These are phyloP conservation scores for Hericium rajendrae DNA, from an alignment of 768 basidiomycete genomes.

Conservation along the genomic window DNA sequence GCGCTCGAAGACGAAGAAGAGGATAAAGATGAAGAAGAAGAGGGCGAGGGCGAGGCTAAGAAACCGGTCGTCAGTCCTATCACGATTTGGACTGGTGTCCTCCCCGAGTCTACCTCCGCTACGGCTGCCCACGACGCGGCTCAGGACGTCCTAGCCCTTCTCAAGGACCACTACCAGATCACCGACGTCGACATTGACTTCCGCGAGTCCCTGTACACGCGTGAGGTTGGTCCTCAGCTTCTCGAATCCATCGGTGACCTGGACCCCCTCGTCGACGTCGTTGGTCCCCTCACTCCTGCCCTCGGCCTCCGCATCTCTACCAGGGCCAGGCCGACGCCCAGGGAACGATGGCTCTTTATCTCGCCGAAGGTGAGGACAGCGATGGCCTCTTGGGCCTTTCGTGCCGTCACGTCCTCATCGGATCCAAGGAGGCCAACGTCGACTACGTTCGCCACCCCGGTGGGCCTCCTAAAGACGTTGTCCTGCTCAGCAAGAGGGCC, in stretches of 20 bases:
- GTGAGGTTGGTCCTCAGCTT: background rate
- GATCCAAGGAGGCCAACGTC: slow-evolving; percentile 19
- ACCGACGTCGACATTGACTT: slow-evolving; percentile 29
- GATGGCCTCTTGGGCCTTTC: slow-evolving; percentile 20
- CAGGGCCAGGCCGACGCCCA: background rate
- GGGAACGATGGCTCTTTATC: slow-evolving; percentile 25
- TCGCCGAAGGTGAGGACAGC: slow-evolving; percentile 16
- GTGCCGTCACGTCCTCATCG: slow-evolving; percentile 23
- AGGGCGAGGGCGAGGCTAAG: too few species aligned
- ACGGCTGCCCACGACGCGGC: slow-evolving; percentile 16
- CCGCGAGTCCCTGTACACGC: slow-evolving; percentile 15
- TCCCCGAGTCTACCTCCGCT: slow-evolving; percentile 20
- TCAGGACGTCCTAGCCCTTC: slow-evolving; percentile 23
- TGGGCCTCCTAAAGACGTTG: slow-evolving; percentile 21
- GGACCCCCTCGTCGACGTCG: background rate
- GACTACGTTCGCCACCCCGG: slow-evolving; percentile 18
- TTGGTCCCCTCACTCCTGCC: background rate
- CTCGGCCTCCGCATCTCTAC: slow-evolving; percentile 1
- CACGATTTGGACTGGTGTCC: slow-evolving; percentile 32
- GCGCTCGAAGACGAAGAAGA: slow-evolving; percentile 7
- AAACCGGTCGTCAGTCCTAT: slow-evolving; percentile 5
- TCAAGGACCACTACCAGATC: slow-evolving; percentile 21
- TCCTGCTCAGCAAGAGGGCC: slow-evolving; percentile 21
- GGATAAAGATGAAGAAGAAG: too few species aligned
- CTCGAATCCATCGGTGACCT: background rate